phyloP scores from a whole-genome alignment of 2,329 filamentous ascomycete genomes.

The Cadophora malorum region DNA sequence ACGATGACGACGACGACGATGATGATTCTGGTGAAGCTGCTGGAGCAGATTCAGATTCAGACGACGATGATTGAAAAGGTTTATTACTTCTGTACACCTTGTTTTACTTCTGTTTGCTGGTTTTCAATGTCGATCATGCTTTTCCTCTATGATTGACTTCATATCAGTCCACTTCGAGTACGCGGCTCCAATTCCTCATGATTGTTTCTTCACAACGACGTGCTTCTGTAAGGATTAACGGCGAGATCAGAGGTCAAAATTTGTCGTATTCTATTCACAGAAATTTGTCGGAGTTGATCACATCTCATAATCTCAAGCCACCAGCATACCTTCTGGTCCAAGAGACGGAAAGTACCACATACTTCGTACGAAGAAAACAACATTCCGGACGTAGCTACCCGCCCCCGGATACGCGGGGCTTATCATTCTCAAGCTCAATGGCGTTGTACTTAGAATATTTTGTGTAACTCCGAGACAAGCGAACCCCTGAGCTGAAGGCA shows the following conservation, averaged over 20 bases:
- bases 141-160: not conserved
- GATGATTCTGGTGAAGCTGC: not conserved
- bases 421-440: not conserved
- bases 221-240: not conserved
- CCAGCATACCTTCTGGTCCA: not conserved
- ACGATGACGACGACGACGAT: slow-evolving; percentile 5
- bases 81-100: not conserved
- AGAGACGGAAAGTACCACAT: not conserved
- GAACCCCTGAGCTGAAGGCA: not conserved
- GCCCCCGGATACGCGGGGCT: not conserved
- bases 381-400: not conserved
- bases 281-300: not conserved
- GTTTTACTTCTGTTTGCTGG: not conserved
- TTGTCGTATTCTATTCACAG: not conserved
- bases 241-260: not conserved
- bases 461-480: not conserved
- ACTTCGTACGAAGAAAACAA: not conserved
- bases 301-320: not conserved
- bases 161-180: not conserved
- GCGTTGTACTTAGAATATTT: too few species aligned
- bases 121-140: not conserved
- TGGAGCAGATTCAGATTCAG: not conserved
- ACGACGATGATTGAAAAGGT: not conserved
- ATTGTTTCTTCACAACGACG: too few species aligned
- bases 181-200: too few species aligned